Conservation (phyloP, 2,329 filamentous ascomycete genomes). For the Zymoseptoria brevis region DNA sequence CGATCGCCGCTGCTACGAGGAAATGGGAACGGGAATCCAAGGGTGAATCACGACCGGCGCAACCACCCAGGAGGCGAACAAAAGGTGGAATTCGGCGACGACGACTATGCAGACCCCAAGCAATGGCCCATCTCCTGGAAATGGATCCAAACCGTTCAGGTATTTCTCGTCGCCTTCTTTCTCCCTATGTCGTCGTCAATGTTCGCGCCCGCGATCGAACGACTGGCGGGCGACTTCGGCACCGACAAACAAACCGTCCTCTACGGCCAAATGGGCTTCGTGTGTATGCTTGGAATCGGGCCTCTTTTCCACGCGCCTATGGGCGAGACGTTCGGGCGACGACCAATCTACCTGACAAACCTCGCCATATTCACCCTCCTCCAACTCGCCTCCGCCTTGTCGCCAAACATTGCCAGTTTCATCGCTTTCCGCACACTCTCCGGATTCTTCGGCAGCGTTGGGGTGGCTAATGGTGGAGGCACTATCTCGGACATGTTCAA, state of each 20-base stretch:
- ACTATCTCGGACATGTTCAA: slow-evolving; percentile 44
- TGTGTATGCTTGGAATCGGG: slow-evolving; percentile 41
- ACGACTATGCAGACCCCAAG: slow-evolving; percentile 6
- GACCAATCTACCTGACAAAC: slow-evolving; percentile 36
- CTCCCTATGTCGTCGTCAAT: slow-evolving; percentile 11
- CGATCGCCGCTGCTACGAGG: not conserved
- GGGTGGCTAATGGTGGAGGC: slow-evolving; percentile 44
- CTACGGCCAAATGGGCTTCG: slow-evolving; percentile 41
- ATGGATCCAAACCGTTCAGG: slow-evolving; percentile 4
- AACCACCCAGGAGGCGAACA: not conserved
- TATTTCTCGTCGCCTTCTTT: slow-evolving; percentile 10
- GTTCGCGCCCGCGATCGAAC: slow-evolving; percentile 9
- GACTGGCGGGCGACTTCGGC: slow-evolving; percentile 37
- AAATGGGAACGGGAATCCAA: not conserved
- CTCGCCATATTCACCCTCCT: slow-evolving; percentile 38
- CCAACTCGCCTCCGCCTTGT: slow-evolving; percentile 40
- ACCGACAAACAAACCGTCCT: slow-evolving; percentile 35
- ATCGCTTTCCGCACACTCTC: slow-evolving; percentile 38
- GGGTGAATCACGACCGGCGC: not conserved
- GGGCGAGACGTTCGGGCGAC: slow-evolving; percentile 40
- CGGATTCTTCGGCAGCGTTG: slow-evolving; percentile 44
- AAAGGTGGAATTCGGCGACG: slow-evolving; percentile 9
- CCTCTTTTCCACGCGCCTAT: slow-evolving; percentile 40
- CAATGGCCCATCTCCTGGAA: slow-evolving; percentile 10
- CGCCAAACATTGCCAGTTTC: slow-evolving; percentile 37